Base-by-base conservation (phyloP, 1,284 basidiomycete genomes). In the Sporisorium graminicola region DNA sequence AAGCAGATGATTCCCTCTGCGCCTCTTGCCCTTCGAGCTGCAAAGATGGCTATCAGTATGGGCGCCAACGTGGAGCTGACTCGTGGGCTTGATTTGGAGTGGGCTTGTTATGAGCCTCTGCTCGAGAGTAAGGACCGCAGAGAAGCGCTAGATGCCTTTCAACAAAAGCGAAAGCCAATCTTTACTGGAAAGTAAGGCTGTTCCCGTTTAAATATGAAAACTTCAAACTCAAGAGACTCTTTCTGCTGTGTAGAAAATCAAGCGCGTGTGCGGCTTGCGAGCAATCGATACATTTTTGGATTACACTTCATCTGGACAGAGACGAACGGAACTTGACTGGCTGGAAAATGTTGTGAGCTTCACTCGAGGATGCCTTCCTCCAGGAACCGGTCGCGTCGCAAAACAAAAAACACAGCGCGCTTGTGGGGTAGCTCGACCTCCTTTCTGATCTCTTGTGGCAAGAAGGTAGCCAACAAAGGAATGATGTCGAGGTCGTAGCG, bases 1-100 rank as follows among this genome's bases (percentile, higher is more conserved):
- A 22, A 52, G 24, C 40, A 58, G 50, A 64, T 64, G 66, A 64
- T 58, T 12, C 60, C 46, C 2, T 58, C 59, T 94, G 94, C 94
- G 29, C 95, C 94, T 13, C 87, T 97, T 27, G 94, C 95, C 0
- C 88, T 97, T 18, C 89, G 91, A 26, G 94, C 94, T 1, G 94
- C 95, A 8, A 98, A 98, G 83, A 89, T 91, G 77, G 93, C 94
- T 3, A 92, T 97, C 64, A 63, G 60, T 24, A 40, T 51, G 57
- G 66, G 66, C 42, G 1, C 53, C 12, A 56, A 69, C 22, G 47
- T 69, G 26, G 66, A 69, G 52, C 63, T 69, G 7, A 20, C 59
- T 10, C 59, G 63, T 18, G 60, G 66, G 10, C 57, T 69, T 16
- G 59, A 60, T 20, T 35, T 62, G 1, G 66, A 69, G 26, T 58